These are phyloP conservation scores for Themeda triandra DNA, from an alignment of 176 grass and related monocot genomes.

Conservation along the genomic window DNA sequence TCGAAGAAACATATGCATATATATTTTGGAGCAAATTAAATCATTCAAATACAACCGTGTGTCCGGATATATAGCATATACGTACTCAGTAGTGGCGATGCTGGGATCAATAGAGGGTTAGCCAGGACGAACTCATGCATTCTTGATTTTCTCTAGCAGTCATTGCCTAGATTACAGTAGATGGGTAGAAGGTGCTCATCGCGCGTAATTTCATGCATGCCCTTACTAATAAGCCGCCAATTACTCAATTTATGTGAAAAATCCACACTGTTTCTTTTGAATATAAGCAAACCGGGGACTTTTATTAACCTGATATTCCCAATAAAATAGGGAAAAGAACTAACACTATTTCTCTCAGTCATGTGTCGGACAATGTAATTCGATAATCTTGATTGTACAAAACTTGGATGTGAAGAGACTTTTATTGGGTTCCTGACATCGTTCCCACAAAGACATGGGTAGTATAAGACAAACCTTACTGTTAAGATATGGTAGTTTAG, in stretches of 20 bases:
- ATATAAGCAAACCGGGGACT: not conserved
- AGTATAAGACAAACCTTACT: too few species aligned
- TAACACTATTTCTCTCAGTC: not conserved
- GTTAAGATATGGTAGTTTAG: too few species aligned
- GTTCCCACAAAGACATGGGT: too few species aligned
- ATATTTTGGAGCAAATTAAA: too few species aligned
- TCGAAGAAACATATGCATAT: too few species aligned
- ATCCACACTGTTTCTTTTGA: not conserved
- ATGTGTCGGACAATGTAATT: not conserved
- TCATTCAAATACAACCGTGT: too few species aligned
- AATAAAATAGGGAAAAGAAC: not conserved
- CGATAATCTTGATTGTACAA: not conserved
- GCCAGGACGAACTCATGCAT: too few species aligned
- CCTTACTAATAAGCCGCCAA: not conserved
- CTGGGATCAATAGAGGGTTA: too few species aligned
- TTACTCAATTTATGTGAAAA: not conserved
- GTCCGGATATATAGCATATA: too few species aligned
- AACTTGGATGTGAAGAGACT: not conserved
- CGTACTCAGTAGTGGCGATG: too few species aligned
- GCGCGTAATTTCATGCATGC: not conserved
- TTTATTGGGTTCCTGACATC: too few species aligned
- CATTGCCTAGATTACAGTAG: too few species aligned
- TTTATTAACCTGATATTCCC: not conserved
- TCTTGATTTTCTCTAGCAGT: not conserved
- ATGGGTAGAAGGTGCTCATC: not conserved